A percentile compares a stretch with the other conserved stretches of the same genome.
These are phyloP conservation scores for Cladosporium cucumerinum DNA, from an alignment of 2,329 filamentous ascomycete genomes.

Conservation along the genomic window DNA sequence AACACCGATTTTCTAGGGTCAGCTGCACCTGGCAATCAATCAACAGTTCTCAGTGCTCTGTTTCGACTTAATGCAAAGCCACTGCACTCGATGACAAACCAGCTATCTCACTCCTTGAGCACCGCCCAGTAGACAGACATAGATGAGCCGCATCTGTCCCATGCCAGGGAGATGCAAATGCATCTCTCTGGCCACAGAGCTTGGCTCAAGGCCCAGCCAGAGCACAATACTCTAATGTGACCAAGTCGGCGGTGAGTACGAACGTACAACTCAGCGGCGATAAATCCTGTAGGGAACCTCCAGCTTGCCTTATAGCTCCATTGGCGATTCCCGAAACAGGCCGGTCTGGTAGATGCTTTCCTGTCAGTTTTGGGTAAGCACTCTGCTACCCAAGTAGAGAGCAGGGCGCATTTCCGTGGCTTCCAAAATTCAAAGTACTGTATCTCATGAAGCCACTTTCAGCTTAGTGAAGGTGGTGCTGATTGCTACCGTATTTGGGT, in stretches of 20 bases:
- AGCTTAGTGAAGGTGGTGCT: not conserved
- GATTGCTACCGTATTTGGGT: not conserved
- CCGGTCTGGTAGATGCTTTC: not conserved
- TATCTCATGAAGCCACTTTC: not conserved
- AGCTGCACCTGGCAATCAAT: conserved; percentile 1
- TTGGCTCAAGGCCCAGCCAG: not conserved
- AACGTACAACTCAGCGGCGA: not conserved
- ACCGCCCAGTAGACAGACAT: not conserved
- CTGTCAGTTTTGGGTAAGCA: no score
- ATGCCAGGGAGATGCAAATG: not conserved
- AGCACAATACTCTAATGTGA: not conserved
- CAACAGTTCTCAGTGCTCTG: conserved; percentile 1
- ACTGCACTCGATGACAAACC: not conserved
- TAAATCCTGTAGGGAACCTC: not conserved
- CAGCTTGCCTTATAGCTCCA: not conserved
- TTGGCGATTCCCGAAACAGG: not conserved
- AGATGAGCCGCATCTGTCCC: not conserved
- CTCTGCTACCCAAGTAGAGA: no score
- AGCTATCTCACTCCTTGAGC: not conserved
- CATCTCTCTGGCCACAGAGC: not conserved
- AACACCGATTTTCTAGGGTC: not conserved
- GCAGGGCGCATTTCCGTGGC: no score
- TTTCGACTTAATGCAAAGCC: not conserved
- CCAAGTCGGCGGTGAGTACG: not conserved
- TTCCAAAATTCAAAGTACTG: no score